Conservation (phyloP, 768 basidiomycete genomes). For the Lenzites betulinus region DNA sequence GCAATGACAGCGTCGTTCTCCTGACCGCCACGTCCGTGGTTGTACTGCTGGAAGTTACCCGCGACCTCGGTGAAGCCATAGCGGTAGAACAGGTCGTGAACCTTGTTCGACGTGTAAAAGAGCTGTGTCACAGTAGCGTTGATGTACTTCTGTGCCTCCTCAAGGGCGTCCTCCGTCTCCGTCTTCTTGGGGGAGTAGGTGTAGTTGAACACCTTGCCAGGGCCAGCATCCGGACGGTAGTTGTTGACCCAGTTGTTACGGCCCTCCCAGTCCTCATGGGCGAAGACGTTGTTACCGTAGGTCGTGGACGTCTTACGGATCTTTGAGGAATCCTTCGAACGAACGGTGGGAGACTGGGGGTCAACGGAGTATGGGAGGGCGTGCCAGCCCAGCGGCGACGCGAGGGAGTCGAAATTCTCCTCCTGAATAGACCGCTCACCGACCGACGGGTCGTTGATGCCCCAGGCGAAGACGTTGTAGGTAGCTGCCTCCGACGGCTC, state of each 20-base stretch:
- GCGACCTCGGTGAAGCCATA: slow-evolving; percentile 86
- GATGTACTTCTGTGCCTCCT: slow-evolving; percentile 79
- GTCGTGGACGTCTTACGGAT: slow-evolving; percentile 73
- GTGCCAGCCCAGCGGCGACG: slow-evolving; percentile 94
- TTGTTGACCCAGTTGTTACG: slow-evolving; percentile 66
- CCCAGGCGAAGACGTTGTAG: slow-evolving; percentile 80
- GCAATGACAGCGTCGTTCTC: slow-evolving; percentile 91
- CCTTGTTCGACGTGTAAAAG: slow-evolving; percentile 83
- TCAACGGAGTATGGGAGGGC: slow-evolving; percentile 71
- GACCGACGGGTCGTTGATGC: slow-evolving; percentile 80
- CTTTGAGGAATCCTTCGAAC: slow-evolving; percentile 23
- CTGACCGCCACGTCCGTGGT: slow-evolving; percentile 87
- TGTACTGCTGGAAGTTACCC: slow-evolving; percentile 98
- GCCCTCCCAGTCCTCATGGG: slow-evolving; percentile 93
- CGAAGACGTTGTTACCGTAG: slow-evolving; percentile 88
- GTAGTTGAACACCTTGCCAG: slow-evolving; percentile 63
- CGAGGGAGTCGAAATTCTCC: slow-evolving; percentile 74
- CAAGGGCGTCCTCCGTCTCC: slow-evolving; percentile 55
- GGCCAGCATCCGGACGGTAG: slow-evolving; percentile 74
- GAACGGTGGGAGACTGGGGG: slow-evolving; percentile 44
- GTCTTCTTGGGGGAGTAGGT: slow-evolving; percentile 70
- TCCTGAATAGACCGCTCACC: slow-evolving; percentile 61
- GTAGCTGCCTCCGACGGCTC: slow-evolving; percentile 37
- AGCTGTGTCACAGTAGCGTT: slow-evolving; percentile 86
- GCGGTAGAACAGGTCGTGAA: slow-evolving; percentile 83